Conservation (phyloP, 495 filamentous ascomycete genomes). For the Daldinia childiae region DNA sequence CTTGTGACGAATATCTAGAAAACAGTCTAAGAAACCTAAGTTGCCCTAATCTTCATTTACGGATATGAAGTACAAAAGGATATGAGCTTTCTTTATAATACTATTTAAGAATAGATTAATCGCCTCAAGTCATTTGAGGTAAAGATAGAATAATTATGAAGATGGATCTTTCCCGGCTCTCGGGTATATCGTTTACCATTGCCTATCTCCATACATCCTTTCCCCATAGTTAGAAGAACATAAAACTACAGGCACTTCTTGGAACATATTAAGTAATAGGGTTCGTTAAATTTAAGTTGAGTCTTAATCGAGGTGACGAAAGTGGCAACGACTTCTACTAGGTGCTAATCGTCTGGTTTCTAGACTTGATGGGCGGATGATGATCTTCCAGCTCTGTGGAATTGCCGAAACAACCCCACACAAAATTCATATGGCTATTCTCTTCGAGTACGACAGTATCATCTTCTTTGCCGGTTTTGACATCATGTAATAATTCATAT, state of each 20-base stretch:
- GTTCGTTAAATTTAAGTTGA: slow-evolving; percentile 4
- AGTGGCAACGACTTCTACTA: slow-evolving; percentile 20
- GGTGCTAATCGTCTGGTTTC: slow-evolving; percentile 16
- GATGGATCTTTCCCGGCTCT: background rate
- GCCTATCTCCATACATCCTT: background rate
- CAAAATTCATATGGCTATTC: slow-evolving; percentile 48
- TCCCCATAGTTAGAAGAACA: background rate
- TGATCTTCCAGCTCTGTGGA: slow-evolving; percentile 43
- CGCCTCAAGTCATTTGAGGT: background rate
- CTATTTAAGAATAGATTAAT: background rate
- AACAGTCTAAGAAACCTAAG: no score
- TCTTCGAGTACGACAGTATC: slow-evolving; percentile 43
- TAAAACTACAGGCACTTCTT: background rate
- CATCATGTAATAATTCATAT: slow-evolving; percentile 34
- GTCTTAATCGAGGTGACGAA: slow-evolving; percentile 14
- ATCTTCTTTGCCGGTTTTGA: slow-evolving; percentile 36
- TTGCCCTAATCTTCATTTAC: no score
- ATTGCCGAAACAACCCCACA: slow-evolving; percentile 47
- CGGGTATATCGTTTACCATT: background rate
- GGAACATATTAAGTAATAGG: slow-evolving; percentile 9
- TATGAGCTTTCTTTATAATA: no score
- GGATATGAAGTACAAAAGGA: no score
- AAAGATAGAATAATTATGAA: background rate
- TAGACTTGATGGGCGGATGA: slow-evolving; percentile 39
- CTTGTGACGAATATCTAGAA: no score